A percentile compares a stretch with the other conserved stretches of the same genome.
Conservation (phyloP, 1,284 basidiomycete genomes). For the Fomes fomentarius region DNA sequence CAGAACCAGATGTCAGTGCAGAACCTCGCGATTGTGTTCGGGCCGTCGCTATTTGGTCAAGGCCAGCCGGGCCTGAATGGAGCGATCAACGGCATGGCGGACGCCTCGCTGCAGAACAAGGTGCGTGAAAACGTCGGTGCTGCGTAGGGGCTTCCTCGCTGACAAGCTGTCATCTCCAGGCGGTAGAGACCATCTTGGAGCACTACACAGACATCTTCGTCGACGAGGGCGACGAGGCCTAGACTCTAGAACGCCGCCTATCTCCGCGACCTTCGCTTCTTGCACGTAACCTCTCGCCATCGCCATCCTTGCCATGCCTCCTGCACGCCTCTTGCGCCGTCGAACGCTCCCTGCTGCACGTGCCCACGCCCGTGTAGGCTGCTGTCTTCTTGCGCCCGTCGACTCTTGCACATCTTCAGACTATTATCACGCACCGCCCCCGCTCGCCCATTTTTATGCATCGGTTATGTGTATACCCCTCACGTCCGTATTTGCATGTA, state of each 20-base stretch:
- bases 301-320: background rate
- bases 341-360: background rate
- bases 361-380: background rate
- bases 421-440: background rate
- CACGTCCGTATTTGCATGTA: too few relatives aligned
- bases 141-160: slow-evolving; percentile 3
- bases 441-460: slow-evolving; percentile 12
- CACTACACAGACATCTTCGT: slow-evolving; percentile 89
- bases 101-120: slow-evolving; percentile 70
- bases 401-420: background rate
- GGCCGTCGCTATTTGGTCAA: slow-evolving; percentile 88
- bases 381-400: background rate
- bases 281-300: background rate
- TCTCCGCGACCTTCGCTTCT: background rate
- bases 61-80: slow-evolving; percentile 35
- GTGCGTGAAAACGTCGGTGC: slow-evolving; percentile 36
- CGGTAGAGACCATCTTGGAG: slow-evolving; percentile 85
- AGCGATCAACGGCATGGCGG: slow-evolving; percentile 49
- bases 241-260: background rate
- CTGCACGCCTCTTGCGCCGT: background rate
- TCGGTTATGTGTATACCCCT: slow-evolving; percentile 27
- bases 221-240: slow-evolving; percentile 55
- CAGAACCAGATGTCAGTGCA: slow-evolving; percentile 93
- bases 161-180: slow-evolving; percentile 44
- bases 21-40: slow-evolving; percentile 97